Base-by-base conservation (phyloP, 164 flowering plant species). In the Kalanchoe fedtschenkoi region DNA sequence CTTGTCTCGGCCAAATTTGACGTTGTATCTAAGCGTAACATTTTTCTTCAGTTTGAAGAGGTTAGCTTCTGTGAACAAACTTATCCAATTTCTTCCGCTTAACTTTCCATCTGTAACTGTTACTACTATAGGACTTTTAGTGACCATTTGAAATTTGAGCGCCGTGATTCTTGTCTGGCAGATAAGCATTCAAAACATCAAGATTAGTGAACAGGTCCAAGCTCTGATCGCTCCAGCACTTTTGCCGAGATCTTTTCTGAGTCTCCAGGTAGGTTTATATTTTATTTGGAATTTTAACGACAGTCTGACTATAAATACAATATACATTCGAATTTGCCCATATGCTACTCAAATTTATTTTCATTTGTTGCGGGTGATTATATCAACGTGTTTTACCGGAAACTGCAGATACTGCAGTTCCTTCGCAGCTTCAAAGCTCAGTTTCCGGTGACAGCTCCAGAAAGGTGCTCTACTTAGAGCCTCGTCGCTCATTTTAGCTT, bases 41-140 rank as follows among this genome's bases (percentile, higher is more conserved):
- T 89, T 65, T 81, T 76, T 65, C 95, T 92, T 56, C 81, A 79
- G 69, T 92, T 92, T 70, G 89, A 92, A 75, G 91, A 91, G 96
- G 98, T 89, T 38, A 65, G 79, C 65, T 65, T 61, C 37, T 67
- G 19, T 7, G 3, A 16, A 33, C 14, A 17, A 14, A n/a, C n/a
- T n/a, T n/a, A n/a, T n/a, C n/a, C n/a, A n/a, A n/a, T n/a, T n/a
- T n/a, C n/a, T n/a, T n/a, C n/a, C n/a, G n/a, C n/a, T n/a, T n/a
- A n/a, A n/a, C n/a, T n/a, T n/a, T n/a, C n/a, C n/a, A n/a, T n/a
- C n/a, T n/a, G n/a, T n/a, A n/a, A n/a, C n/a, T n/a, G n/a, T n/a
- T n/a, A n/a, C n/a, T n/a, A n/a, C n/a, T n/a, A n/a, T n/a, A n/a
- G n/a, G n/a, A n/a, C 39, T 37, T 47, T 22, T 14, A 47, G 8